phyloP scores from a whole-genome alignment of 2,329 filamentous ascomycete species.

The Trichoderma semiorbis region DNA sequence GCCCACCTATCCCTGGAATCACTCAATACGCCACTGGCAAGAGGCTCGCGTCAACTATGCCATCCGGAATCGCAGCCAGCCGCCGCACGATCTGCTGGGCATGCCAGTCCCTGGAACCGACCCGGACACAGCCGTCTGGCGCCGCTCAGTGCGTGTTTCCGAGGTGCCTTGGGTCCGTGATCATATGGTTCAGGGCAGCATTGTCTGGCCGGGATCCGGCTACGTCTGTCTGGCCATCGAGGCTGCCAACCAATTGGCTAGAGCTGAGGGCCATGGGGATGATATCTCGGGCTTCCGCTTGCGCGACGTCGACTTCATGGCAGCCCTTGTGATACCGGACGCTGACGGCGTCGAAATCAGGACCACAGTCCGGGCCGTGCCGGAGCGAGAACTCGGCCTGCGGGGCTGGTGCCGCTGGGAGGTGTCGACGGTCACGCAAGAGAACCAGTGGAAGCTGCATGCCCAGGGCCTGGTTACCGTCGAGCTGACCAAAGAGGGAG shows the following conservation, averaged over 20 bases:
- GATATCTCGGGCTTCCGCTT: background rate
- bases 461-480: background rate
- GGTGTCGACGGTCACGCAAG: background rate
- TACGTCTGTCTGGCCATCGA: slow-evolving; percentile 14
- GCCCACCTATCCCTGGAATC: slow-evolving; percentile 39
- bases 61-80: slow-evolving; percentile 25
- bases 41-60: slow-evolving; percentile 28
- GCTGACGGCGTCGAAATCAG: background rate
- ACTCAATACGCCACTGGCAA: slow-evolving; percentile 33
- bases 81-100: background rate
- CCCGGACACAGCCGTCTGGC: background rate
- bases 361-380: background rate
- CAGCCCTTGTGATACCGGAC: background rate
- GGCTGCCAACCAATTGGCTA: background rate
- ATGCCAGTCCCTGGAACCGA: background rate
- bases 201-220: background rate
- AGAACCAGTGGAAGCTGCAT: background rate
- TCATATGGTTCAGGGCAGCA: background rate
- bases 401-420: background rate
- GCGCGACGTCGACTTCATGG: background rate
- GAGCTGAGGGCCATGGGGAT: background rate
- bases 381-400: background rate
- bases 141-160: background rate
- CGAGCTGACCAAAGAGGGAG: background rate
- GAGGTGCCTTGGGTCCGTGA: slow-evolving; percentile 4